Evolutionary conservation across 108 stramenopile genomes (phyloP), one percentile per base, ranked within the genome.

Genomic region (Craspedostauros australis): DNA sequence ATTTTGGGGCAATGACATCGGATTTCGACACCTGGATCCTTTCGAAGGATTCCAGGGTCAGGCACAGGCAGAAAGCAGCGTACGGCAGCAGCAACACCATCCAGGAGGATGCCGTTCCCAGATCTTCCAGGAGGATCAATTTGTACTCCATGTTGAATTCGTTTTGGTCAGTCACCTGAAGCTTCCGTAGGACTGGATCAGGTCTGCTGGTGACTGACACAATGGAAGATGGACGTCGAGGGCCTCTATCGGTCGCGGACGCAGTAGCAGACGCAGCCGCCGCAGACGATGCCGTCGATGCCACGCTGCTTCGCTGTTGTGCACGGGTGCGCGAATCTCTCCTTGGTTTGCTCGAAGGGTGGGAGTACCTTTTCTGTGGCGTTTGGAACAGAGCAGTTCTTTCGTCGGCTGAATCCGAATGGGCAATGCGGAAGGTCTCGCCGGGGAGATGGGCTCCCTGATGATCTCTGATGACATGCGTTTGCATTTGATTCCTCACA

Each of bases 21-120:
- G n/a, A n/a, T n/a, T n/a, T 46, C 3, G 57, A 27, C 36, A 74
- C 60, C 28, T 60, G 57, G 46, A 76, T 39, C 6, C 46, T 48
- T 0, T 64, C 41, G 34, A 68, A 29, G 3, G 76, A 68, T 48
- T 80, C 79, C 43, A 83, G 43, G 22, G 68, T 16, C 26, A 87
- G 19, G 5, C 70, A 70, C 16, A 87, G 26, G 23, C 75, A 45
- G 60, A 87, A 75, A 30, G 80, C 56, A 0, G 66, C 46, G 54
- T 87, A 87, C 12, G 86, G 86, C 24, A 83, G 49, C 5, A 87
- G 50, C 19, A 87, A 59, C 14, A 87, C 68, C 25, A 73, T 22
- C 85, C 85, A 87, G 34, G 81, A 83, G 20, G 74, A 75, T 16
- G 81, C 76, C 4, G 81, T 87, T 27, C 85, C 85, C 48, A 87